These are phyloP conservation scores for Curvularia verruculosa DNA, from an alignment of 2,329 filamentous ascomycete species.

Conservation along the genomic window DNA sequence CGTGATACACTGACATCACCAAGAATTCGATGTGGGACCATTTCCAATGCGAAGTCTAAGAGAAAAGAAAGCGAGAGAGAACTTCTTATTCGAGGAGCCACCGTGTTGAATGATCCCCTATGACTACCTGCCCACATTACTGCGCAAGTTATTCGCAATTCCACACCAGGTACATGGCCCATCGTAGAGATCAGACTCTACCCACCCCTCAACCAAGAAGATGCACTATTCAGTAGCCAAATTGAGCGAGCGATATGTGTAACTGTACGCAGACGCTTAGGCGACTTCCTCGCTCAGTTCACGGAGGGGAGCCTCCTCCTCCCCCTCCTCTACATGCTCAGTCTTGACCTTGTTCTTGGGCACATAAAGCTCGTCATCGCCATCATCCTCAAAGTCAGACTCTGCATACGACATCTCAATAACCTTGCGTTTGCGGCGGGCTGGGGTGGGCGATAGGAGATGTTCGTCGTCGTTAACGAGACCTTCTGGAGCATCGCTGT, in stretches of 20 bases:
- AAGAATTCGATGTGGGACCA: too few species aligned
- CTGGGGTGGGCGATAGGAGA: not conserved
- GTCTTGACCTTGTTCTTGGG: not conserved
- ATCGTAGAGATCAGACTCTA: not conserved
- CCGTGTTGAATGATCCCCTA: not conserved
- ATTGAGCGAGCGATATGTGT: not conserved
- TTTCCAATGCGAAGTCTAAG: not conserved
- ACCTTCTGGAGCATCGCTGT: not conserved
- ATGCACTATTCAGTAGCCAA: not conserved
- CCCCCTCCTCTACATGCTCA: not conserved
- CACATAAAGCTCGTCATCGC: not conserved
- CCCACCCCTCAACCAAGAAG: not conserved
- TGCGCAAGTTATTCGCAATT: not conserved
- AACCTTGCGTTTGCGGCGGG: not conserved
- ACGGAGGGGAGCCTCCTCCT: not conserved
- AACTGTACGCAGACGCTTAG: not conserved
- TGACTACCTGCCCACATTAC: not conserved
- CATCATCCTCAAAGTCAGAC: not conserved
- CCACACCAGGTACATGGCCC: not conserved
- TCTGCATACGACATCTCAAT: not conserved
- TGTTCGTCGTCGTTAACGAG: not conserved
- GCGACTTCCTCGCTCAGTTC: not conserved
- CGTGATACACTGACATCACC: too few species aligned
- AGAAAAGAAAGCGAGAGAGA: not conserved
- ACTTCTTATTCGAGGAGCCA: not conserved